Percentiles rank a stretch among this genome's conserved stretches.
phyloP scores from a whole-genome alignment of 139 green algal genomes.

The Volvox africanus region DNA sequence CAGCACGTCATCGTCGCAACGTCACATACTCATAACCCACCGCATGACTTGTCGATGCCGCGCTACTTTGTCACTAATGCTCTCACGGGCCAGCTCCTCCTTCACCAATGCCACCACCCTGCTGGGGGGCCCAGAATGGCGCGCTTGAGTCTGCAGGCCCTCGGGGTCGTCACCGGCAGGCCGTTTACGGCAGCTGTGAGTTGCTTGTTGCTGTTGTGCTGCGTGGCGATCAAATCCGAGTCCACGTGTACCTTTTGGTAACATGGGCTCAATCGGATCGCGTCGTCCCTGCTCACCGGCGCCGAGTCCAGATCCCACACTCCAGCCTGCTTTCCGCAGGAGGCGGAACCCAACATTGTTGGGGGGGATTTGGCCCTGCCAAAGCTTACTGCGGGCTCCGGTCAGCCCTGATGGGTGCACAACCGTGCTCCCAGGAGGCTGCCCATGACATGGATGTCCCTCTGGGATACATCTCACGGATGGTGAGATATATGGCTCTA shows the following conservation, averaged over 20 bases:
- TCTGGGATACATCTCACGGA: background rate
- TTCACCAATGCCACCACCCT: background rate
- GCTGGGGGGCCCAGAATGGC: background rate
- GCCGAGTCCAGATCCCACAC: constrained; percentile 15
- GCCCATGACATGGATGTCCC: too few species aligned
- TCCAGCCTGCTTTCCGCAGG: constrained; percentile 23
- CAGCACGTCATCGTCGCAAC: too few species aligned
- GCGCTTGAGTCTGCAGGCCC: background rate
- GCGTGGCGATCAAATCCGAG: constrained; percentile 12
- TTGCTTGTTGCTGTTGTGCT: background rate
- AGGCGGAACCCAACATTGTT: constrained; percentile 37
- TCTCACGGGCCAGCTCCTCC: constrained; percentile 22
- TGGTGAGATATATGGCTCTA: constrained; percentile 31
- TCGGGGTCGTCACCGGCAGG: background rate
- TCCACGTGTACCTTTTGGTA: background rate
- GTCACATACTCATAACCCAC: background rate
- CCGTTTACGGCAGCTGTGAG: background rate
- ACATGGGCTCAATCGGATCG: background rate
- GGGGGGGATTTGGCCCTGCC: constrained; percentile 18
- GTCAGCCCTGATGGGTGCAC: background rate
- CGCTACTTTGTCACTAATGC: background rate
- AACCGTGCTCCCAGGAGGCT: background rate
- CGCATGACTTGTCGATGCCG: background rate
- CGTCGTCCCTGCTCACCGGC: background rate
- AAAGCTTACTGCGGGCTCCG: background rate